Evolutionary conservation across 495 filamentous ascomycete species (phyloP).

Genomic region (Penicillium paxilli): DNA sequence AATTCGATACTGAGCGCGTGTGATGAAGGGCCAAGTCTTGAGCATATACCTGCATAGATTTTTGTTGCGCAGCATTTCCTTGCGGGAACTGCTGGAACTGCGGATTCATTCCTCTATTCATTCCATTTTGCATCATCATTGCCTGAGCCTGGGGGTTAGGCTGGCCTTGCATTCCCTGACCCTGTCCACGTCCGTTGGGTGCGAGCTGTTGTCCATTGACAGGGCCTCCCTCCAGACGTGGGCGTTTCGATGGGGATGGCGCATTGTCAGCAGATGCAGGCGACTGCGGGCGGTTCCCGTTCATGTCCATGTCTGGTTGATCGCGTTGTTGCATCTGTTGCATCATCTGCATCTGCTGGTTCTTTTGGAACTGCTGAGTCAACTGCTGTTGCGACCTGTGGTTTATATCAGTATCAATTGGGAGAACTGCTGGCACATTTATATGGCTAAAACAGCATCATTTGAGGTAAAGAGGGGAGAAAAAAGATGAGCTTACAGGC

Average conservation of each 20-base stretch:
- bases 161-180: constrained; percentile 70
- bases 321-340: constrained; percentile 84
- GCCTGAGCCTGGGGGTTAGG: constrained; percentile 49
- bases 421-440: too few species aligned
- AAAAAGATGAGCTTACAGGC: constrained; percentile 41
- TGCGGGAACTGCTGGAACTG: constrained; percentile 75
- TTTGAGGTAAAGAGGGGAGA: too few species aligned
- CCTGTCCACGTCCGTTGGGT: constrained; percentile 73
- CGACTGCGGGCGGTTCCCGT: constrained; percentile 76
- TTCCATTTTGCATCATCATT: constrained; percentile 75
- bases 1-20: constrained; percentile 57
- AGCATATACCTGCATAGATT: constrained; percentile 83
- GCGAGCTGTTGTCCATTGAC: constrained; percentile 78
- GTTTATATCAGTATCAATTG: not conserved
- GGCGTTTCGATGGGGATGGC: constrained; percentile 88
- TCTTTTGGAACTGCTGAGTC: constrained; percentile 67
- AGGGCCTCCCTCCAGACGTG: constrained; percentile 74
- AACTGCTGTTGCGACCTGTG: constrained; percentile 44
- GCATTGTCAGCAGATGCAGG: constrained; percentile 83
- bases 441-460: too few species aligned
- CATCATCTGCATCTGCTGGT: constrained; percentile 62
- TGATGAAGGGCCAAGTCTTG: constrained; percentile 80
- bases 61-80: constrained; percentile 65
- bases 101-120: constrained; percentile 70
- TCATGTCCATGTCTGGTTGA: constrained; percentile 84